Evolutionary conservation across 1,139 yeast species (phyloP).

Genomic region (Suhomyces wounanorum): DNA sequence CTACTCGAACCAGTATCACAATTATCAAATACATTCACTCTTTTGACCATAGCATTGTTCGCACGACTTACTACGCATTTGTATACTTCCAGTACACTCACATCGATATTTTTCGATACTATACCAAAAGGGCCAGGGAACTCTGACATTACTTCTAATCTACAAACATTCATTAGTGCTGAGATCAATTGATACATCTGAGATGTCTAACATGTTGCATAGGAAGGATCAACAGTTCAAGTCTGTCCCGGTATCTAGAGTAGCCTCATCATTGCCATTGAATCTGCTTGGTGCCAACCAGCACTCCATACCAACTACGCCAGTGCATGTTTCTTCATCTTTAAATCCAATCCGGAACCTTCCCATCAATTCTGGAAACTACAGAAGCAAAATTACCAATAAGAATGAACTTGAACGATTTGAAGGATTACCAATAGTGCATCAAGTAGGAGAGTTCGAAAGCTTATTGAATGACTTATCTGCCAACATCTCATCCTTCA

Average conservation of each 20-base stretch:
- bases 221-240: conserved; percentile 23
- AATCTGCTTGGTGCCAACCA: conserved; percentile 24
- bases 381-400: conserved; percentile 19
- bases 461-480: conserved; percentile 27
- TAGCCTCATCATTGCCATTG: conserved; percentile 35
- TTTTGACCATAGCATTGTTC: conserved; percentile 11
- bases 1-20: conserved; percentile 9
- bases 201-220: conserved; percentile 20
- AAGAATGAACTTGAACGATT: conserved; percentile 29
- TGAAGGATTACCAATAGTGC: conserved; percentile 35
- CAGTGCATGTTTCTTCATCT: conserved; percentile 39
- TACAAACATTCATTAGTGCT: neutral
- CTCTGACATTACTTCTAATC: neutral
- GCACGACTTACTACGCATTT: conserved; percentile 3
- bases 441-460: conserved; percentile 31
- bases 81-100: neutral
- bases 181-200: neutral
- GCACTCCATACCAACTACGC: conserved; percentile 33
- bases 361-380: conserved; percentile 25
- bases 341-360: conserved; percentile 39
- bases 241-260: conserved; percentile 40
- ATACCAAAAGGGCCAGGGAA: too few species aligned
- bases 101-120: neutral
- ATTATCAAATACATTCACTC: conserved; percentile 15
- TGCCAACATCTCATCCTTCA: conserved; percentile 34